Evolutionary conservation across 768 basidiomycete genomes (phyloP).

Genomic region (Rhodotorula sphaerocarpa): DNA sequence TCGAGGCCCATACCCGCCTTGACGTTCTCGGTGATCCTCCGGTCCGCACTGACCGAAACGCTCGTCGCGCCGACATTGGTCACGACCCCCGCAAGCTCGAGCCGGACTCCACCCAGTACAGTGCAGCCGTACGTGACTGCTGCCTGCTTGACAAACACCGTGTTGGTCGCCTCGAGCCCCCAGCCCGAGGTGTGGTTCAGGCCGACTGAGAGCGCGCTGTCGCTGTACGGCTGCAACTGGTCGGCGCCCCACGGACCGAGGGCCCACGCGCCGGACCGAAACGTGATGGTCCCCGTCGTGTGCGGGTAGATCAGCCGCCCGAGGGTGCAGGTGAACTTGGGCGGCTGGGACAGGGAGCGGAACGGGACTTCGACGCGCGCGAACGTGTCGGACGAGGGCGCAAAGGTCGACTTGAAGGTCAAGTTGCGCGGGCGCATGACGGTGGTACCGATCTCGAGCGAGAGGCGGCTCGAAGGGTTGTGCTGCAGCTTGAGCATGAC

Average conservation of each 20-base stretch:
- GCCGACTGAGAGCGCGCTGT: conserved; percentile 34
- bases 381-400: conserved; percentile 44
- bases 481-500: conserved; percentile 57
- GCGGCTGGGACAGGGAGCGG: conserved; percentile 40
- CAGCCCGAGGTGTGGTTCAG: conserved; percentile 24
- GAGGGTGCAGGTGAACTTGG: conserved; percentile 41
- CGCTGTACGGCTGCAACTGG: conserved; percentile 17
- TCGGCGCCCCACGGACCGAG: conserved; percentile 43
- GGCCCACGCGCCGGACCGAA: conserved; percentile 41
- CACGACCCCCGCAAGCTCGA: conserved; percentile 40
- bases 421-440: conserved; percentile 48
- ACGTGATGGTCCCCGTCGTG: conserved; percentile 40
- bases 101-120: conserved; percentile 41
- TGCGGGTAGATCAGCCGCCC: conserved; percentile 42
- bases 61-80: conserved; percentile 36
- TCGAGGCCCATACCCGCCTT: conserved; percentile 40
- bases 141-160: conserved; percentile 35
- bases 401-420: conserved; percentile 50
- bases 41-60: conserved; percentile 42
- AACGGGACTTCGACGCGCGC: conserved; percentile 40
- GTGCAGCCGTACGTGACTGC: conserved; percentile 40
- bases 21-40: conserved; percentile 42
- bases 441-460: conserved; percentile 36
- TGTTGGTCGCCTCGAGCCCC: conserved; percentile 13
- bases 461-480: conserved; percentile 22